Conservation (phyloP, 2,329 filamentous ascomycete species). For the Lecanicillium sp. region DNA sequence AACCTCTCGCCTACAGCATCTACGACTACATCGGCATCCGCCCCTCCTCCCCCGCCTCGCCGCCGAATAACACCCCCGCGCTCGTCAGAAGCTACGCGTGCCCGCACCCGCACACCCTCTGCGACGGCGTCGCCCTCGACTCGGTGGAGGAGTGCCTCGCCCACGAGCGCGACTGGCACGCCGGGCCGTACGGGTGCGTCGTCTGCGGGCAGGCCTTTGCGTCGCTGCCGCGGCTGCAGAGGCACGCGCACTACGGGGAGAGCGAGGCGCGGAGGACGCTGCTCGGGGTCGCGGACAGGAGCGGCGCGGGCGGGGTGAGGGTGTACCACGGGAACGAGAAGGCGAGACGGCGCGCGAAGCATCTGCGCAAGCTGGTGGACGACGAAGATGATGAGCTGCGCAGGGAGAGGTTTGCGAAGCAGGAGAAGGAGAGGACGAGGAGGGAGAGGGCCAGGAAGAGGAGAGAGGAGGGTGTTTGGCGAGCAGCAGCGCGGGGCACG, state of each 20-base stretch:
- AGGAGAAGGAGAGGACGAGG: not conserved
- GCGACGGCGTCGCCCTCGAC: constrained; percentile 1
- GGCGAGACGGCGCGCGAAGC: not conserved
- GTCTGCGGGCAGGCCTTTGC: not conserved
- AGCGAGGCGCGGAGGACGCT: not conserved
- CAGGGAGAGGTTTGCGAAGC: not conserved
- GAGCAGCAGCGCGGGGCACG: too few species aligned
- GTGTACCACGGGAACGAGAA: not conserved
- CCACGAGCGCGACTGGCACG: constrained; percentile 10
- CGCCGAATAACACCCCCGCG: not conserved
- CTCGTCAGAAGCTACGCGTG: not conserved
- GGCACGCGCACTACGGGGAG: not conserved
- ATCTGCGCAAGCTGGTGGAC: not conserved
- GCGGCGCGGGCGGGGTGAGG: not conserved
- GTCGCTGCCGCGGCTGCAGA: not conserved
- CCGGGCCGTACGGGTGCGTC: constrained; percentile 5
- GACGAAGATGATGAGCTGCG: not conserved
- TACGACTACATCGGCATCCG: not conserved
- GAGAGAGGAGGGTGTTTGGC: not conserved
- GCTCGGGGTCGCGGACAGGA: not conserved
- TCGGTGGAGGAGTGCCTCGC: not conserved
- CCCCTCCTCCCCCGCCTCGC: not conserved
- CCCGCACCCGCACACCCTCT: not conserved
- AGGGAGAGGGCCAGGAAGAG: not conserved
- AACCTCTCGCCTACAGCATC: not conserved